A percentile compares a stretch with the other conserved stretches of the same genome.
Conservation (phyloP, 2,329 filamentous ascomycete species). For the Nannizziopsis arthrosporioides region DNA sequence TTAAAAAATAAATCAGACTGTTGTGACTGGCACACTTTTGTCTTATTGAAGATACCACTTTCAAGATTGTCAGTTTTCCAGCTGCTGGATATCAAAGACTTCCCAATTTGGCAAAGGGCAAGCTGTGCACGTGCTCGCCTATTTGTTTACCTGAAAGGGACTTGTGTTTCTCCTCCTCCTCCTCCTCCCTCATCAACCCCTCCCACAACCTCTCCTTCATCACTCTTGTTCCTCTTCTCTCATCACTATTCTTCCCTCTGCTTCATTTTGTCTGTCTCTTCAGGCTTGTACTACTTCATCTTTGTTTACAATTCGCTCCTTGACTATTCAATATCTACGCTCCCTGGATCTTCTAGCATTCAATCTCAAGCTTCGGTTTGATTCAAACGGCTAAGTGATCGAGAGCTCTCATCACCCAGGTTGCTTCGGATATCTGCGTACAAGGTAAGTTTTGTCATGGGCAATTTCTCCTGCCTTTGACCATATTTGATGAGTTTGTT, state of each 20-base stretch:
- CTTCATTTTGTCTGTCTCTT: background rate
- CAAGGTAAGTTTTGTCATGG: no score
- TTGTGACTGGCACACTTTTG: background rate
- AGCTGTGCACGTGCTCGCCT: constrained; percentile 4
- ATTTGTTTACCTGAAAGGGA: background rate
- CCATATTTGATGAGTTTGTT: no score
- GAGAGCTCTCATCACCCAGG: no score
- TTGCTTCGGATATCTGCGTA: no score
- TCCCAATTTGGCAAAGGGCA: constrained; percentile 1
- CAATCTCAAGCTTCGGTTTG: background rate
- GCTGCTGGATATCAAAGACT: background rate
- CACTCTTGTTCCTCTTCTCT: background rate
- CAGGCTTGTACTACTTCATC: background rate
- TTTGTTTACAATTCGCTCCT: background rate
- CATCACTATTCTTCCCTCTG: background rate
- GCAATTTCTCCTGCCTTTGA: no score
- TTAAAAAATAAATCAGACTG: background rate
- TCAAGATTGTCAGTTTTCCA: background rate
- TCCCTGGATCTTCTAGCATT: background rate
- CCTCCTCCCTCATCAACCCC: background rate
- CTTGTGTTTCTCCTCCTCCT: background rate
- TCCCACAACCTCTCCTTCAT: background rate
- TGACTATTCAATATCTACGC: background rate
- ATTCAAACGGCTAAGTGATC: no score
- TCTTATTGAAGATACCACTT: background rate